Evolutionary conservation across 768 basidiomycete species (phyloP).

Genomic region (Chalciporus pseudorubinellus): DNA sequence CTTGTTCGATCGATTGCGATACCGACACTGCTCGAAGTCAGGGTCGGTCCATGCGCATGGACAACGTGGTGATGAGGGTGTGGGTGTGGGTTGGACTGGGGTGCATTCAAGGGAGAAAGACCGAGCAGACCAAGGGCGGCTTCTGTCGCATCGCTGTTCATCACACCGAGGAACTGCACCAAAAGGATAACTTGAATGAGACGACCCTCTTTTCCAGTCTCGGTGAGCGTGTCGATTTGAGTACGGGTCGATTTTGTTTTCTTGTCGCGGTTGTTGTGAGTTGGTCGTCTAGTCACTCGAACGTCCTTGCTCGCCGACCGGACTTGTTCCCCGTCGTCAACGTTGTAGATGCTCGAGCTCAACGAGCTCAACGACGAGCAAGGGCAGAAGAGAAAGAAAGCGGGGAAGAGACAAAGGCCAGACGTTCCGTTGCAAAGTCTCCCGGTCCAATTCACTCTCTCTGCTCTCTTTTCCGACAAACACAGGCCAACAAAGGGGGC

Average conservation of each 20-base stretch:
- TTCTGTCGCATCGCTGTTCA: slow-evolving; percentile 57
- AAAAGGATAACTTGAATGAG: slow-evolving; percentile 3
- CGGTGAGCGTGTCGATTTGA: slow-evolving; percentile 13
- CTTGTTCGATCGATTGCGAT: slow-evolving; percentile 26
- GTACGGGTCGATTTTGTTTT: slow-evolving; percentile 17
- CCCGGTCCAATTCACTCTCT: slow-evolving; percentile 12
- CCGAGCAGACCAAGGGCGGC: slow-evolving; percentile 57
- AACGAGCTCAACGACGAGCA: slow-evolving; percentile 18
- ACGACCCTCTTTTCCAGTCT: slow-evolving; percentile 8
- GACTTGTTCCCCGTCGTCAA: not conserved
- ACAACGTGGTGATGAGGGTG: slow-evolving; percentile 25
- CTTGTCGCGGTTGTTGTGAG: slow-evolving; percentile 1
- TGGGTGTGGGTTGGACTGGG: slow-evolving; percentile 25
- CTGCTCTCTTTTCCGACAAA: slow-evolving; percentile 24
- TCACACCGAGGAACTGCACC: slow-evolving; percentile 24
- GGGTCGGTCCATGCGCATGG: slow-evolving; percentile 26
- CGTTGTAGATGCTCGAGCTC: slow-evolving; percentile 11
- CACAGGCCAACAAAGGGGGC: slow-evolving; percentile 28
- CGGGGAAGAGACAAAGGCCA: slow-evolving; percentile 13
- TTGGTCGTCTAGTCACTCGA: slow-evolving; percentile 2
- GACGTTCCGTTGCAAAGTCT: slow-evolving; percentile 21
- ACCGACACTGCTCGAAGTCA: slow-evolving; percentile 23
- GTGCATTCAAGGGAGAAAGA: slow-evolving; percentile 40
- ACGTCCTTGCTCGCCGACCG: slow-evolving; percentile 5
- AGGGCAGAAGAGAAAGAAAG: slow-evolving; percentile 1